A percentile compares a stretch with the other conserved stretches of the same genome.
These are phyloP conservation scores for Hanseniaspora taiwanica DNA, from an alignment of 805 yeast species.

Conservation along the genomic window DNA sequence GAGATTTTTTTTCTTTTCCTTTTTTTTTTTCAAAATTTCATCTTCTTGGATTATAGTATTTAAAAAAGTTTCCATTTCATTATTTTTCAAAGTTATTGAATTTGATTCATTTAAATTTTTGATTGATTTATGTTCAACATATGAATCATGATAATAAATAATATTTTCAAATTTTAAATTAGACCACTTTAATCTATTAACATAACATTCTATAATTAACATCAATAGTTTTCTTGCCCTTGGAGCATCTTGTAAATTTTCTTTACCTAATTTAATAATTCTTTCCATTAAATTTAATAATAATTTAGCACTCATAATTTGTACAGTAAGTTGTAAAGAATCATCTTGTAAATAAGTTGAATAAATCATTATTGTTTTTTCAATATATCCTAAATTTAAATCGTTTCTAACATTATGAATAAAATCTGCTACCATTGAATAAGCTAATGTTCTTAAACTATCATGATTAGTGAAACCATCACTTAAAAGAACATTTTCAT, in stretches of 20 bases:
- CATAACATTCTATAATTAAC: constrained; percentile 78
- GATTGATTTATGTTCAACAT: constrained; percentile 31
- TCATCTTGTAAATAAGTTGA: constrained; percentile 71
- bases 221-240: constrained; percentile 55
- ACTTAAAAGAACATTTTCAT: constrained; percentile 80
- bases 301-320: constrained; percentile 91
- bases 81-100: constrained; percentile 20
- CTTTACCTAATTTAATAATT: constrained; percentile 49
- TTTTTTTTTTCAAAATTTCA: constrained; percentile 2
- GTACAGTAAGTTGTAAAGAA: constrained; percentile 75
- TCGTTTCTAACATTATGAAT: constrained; percentile 85
- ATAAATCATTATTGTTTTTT: constrained; percentile 76
- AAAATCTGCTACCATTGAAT: constrained; percentile 89
- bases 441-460: constrained; percentile 83
- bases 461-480: constrained; percentile 87
- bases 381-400: constrained; percentile 66
- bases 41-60: constrained; percentile 18
- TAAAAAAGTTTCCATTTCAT: constrained; percentile 28
- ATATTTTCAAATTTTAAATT: constrained; percentile 60
- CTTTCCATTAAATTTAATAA: constrained; percentile 80
- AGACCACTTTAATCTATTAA: constrained; percentile 63
- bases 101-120: constrained; percentile 30
- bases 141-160: constrained; percentile 44
- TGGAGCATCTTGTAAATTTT: constrained; percentile 63
- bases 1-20: constrained; percentile 10